These are phyloP conservation scores for Calonectria multiphialidica DNA, from an alignment of 2,329 filamentous ascomycete genomes.

Conservation along the genomic window DNA sequence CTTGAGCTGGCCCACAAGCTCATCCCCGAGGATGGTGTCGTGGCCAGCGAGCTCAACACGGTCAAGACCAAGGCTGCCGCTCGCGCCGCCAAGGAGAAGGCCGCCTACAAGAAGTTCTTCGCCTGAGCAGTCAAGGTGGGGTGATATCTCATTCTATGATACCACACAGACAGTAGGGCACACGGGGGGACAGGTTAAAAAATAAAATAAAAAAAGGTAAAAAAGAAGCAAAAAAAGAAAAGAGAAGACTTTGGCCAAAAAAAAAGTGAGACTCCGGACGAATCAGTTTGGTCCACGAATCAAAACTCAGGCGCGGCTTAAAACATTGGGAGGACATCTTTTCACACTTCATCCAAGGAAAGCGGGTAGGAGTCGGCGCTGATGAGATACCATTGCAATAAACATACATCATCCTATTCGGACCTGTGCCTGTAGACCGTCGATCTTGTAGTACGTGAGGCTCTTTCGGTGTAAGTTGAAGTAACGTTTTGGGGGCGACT, in stretches of 20 bases:
- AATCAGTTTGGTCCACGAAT: neutral
- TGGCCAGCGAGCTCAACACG: constrained; percentile 79
- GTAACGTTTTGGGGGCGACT: neutral
- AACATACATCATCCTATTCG: constrained; percentile 6
- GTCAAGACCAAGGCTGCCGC: constrained; percentile 83
- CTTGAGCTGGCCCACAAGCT: constrained; percentile 82
- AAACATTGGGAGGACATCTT: constrained; percentile 33
- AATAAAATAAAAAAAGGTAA: constrained; percentile 30
- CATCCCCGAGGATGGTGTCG: constrained; percentile 79
- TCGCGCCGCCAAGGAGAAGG: constrained; percentile 88
- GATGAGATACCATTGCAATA: constrained; percentile 47
- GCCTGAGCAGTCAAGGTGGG: constrained; percentile 47
- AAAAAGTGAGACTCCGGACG: neutral
- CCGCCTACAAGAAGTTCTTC: constrained; percentile 94
- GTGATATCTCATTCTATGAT: neutral
- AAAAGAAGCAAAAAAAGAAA: constrained; percentile 26
- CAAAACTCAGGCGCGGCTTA: constrained; percentile 23
- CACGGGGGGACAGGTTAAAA: constrained; percentile 18
- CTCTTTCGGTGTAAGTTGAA: neutral
- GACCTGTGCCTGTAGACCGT: neutral
- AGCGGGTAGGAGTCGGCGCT: constrained; percentile 46
- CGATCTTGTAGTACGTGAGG: neutral
- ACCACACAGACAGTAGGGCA: neutral
- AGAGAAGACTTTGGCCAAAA: neutral
- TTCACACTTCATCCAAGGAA: constrained; percentile 40